Conservation (phyloP, 768 basidiomycete species). For the Royoungia palumana region DNA sequence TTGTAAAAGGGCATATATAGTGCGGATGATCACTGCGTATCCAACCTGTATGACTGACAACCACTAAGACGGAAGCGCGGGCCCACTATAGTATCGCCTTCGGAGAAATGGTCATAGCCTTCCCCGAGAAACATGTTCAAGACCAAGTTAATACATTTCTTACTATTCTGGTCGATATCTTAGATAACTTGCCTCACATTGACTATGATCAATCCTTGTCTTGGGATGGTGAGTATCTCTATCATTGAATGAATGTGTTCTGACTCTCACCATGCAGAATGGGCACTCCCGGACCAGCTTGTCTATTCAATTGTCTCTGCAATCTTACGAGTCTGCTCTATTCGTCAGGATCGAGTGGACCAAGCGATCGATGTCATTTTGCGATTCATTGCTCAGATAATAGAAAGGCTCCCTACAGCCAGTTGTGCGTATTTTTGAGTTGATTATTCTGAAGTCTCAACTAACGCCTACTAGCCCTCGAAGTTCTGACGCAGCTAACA, state of each 20-base stretch:
- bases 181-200: conserved; percentile 68
- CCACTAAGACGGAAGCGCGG: conserved; percentile 58
- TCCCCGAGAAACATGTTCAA: conserved; percentile 50
- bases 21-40: conserved; percentile 27
- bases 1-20: conserved; percentile 51
- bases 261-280: conserved; percentile 49
- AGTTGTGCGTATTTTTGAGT: conserved; percentile 43
- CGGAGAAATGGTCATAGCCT: conserved; percentile 69
- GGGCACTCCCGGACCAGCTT: conserved; percentile 84
- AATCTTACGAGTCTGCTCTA: conserved; percentile 60
- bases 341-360: conserved; percentile 47
- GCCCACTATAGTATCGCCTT: conserved; percentile 83
- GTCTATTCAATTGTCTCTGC: conserved; percentile 77
- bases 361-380: conserved; percentile 58
- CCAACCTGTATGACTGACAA: neutral
- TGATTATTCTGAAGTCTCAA: neutral
- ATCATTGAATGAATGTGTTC: neutral
- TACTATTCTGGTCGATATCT: conserved; percentile 59
- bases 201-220: conserved; percentile 77
- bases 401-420: conserved; percentile 51
- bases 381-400: conserved; percentile 53
- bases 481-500: conserved; percentile 68
- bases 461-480: conserved; percentile 46
- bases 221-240: conserved; percentile 62
- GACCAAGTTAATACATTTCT: conserved; percentile 52